Conservation (phyloP, 495 filamentous ascomycete genomes). For the Aspergillus asperescens region DNA sequence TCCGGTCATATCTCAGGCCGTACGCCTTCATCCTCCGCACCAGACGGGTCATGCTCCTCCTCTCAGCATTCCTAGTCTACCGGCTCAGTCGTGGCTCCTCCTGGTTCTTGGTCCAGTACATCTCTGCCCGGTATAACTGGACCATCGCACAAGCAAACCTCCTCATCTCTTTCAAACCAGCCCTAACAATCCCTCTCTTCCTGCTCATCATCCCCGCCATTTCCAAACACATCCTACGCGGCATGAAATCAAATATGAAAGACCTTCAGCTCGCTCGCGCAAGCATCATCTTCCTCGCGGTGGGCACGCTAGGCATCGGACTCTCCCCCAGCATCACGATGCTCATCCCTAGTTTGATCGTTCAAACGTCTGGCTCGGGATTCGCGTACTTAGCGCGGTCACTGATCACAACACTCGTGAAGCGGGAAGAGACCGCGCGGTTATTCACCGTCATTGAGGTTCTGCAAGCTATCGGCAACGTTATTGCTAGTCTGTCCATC, state of each 20-base stretch:
- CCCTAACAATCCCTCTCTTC: slow-evolving; percentile 49
- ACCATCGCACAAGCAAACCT: slow-evolving; percentile 51
- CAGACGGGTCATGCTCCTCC: slow-evolving; percentile 41
- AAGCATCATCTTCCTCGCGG: slow-evolving; percentile 41
- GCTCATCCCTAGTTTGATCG: slow-evolving; percentile 40
- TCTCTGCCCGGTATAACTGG: slow-evolving; percentile 53
- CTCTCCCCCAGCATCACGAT: slow-evolving; percentile 36
- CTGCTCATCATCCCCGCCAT: slow-evolving; percentile 43
- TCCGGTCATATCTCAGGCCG: slow-evolving; percentile 28
- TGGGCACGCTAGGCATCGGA: slow-evolving; percentile 46
- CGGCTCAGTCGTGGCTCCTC: slow-evolving; percentile 47
- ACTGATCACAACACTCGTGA: slow-evolving; percentile 48
- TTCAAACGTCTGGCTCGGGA: slow-evolving; percentile 47
- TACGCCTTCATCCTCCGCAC: slow-evolving; percentile 44
- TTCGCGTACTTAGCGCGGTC: slow-evolving; percentile 45
- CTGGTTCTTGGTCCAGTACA: slow-evolving; percentile 51
- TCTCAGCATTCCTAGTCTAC: slow-evolving; percentile 49
- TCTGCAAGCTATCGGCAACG: slow-evolving; percentile 49
- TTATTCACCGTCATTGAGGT: slow-evolving; percentile 54
- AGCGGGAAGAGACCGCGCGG: slow-evolving; percentile 49
- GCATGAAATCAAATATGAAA: slow-evolving; percentile 39
- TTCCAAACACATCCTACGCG: slow-evolving; percentile 31
- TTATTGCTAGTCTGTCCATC: slow-evolving; percentile 49
- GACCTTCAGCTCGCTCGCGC: slow-evolving; percentile 49
- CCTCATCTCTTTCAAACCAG: slow-evolving; percentile 46